Evolutionary conservation across 163 green algal genomes (phyloP), one percentile per base, ranked within the genome.

Genomic region (Coccomyxa subellipsoidea): DNA sequence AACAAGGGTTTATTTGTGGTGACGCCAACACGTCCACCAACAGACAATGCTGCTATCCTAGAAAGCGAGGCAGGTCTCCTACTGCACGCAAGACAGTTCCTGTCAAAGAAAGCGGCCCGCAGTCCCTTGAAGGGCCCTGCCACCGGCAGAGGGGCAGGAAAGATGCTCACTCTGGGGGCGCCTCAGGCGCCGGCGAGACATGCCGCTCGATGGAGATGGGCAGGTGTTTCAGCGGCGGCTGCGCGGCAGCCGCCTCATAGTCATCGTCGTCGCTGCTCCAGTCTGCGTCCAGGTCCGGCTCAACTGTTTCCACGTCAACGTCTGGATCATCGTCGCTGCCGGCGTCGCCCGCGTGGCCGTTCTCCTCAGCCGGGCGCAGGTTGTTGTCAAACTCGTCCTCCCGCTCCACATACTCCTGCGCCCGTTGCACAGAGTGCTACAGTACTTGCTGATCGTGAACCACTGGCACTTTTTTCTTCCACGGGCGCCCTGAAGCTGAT

Each of bases 321-420:
- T 86, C 71, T 12, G 47, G 80, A 12, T 34, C 81, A 15, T 84
- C 83, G 5, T 80, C 80, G 4, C 80, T 71, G 18, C 18, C 69
- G 27, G 47, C 82, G 10, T 39, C n/a, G 32, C 31, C 54, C 25
- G 35, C 54, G 23, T 75, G 47, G 27, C 54, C 37, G 5, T 34
- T 0, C 21, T 36, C 31, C 59, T 80, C 70, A 2, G 54, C 54
- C 71, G 86, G 83, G 76, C 83, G 66, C 71, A 86, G 87, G 76
- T 92, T 92, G 76, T 89, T 81, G 82, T 97, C 94, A 78, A 97
- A 97, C 85, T 96, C 93, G 73, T 96, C 92, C 81, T 97, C 94
- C 23, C 81, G 81, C 84, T 97, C 94, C 38, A 94, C 85, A 47
- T 97, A 96, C 87, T 98, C 92, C 71, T 88, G 83, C 76, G 40